Evolutionary conservation across 2,329 filamentous ascomycete species (phyloP).

Genomic region (Dothideomycetes sp.): DNA sequence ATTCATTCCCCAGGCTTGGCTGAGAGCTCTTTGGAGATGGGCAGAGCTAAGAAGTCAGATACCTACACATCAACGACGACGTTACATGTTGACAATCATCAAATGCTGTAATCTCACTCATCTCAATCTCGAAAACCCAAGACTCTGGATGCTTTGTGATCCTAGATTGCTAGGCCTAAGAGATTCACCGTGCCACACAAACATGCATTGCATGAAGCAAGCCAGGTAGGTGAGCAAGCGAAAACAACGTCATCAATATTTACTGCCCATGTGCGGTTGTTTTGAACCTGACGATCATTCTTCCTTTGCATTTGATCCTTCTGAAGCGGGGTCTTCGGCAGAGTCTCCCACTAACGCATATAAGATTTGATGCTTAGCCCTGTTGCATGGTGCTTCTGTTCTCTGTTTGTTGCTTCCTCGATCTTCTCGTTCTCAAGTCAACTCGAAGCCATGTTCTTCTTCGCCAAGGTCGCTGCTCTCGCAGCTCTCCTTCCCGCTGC

Average conservation of each 20-base stretch:
- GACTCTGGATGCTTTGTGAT: too few relatives aligned
- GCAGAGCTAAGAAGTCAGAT: too few relatives aligned
- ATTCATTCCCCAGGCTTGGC: too few relatives aligned
- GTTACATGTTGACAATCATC: too few relatives aligned
- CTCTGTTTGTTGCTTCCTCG: neutral
- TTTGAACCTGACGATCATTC: conserved; percentile 11
- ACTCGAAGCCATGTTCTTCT: conserved; percentile 4
- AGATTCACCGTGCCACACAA: too few relatives aligned
- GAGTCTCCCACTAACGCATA: conserved; percentile 1
- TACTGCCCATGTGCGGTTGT: conserved; percentile 2
- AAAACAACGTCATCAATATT: conserved; percentile 11
- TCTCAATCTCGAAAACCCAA: too few relatives aligned
- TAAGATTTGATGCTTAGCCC: conserved; percentile 4
- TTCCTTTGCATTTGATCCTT: neutral
- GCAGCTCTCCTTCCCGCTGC: conserved; percentile 18
- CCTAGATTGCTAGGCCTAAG: too few relatives aligned
- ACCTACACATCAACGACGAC: too few relatives aligned
- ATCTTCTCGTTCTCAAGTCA: neutral
- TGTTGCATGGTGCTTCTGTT: conserved; percentile 5
- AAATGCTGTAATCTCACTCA: too few relatives aligned
- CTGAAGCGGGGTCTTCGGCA: conserved; percentile 10
- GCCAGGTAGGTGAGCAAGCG: too few relatives aligned
- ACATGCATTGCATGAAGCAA: too few relatives aligned
- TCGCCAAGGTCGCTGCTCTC: conserved; percentile 12
- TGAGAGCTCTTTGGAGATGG: too few relatives aligned